phyloP scores from a whole-genome alignment of 148 eudicot genomes.

The Rhododendron kiyosumense region DNA sequence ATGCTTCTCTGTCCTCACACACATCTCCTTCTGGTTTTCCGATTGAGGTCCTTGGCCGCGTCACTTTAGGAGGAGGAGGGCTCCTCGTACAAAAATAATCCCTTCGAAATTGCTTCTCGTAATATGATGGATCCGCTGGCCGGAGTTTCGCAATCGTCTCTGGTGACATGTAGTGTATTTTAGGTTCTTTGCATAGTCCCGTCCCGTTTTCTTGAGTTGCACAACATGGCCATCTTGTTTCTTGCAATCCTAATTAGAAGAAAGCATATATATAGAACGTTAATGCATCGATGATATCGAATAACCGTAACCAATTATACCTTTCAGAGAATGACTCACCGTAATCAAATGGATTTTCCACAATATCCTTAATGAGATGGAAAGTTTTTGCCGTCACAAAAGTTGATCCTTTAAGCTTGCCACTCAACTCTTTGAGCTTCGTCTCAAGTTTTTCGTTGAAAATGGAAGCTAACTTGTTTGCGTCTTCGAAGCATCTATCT shows the following conservation, averaged over 20 bases:
- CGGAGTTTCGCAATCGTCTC: too few species aligned
- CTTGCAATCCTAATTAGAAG: not conserved
- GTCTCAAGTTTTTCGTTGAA: conserved; percentile 5
- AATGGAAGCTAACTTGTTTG: not conserved
- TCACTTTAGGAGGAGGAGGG: not conserved
- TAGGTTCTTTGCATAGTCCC: not conserved
- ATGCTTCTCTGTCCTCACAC: not conserved
- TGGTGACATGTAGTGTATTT: too few species aligned
- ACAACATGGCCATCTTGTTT: not conserved
- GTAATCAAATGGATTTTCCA: not conserved
- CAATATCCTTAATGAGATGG: not conserved
- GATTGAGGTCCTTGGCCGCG: not conserved
- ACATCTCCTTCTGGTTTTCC: not conserved
- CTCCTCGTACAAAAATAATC: not conserved
- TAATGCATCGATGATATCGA: too few species aligned
- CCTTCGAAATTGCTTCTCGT: too few species aligned
- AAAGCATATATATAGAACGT: not conserved
- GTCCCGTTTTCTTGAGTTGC: not conserved
- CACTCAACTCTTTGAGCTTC: not conserved
- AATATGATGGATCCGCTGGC: too few species aligned
- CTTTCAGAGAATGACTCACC: not conserved
- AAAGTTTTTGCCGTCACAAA: not conserved
- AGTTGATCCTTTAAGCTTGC: not conserved
- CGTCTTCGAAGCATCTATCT: not conserved
- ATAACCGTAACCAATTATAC: too few species aligned